Conservation (phyloP, 148 eudicot genomes). For the Rhododendron kiyosumense region DNA sequence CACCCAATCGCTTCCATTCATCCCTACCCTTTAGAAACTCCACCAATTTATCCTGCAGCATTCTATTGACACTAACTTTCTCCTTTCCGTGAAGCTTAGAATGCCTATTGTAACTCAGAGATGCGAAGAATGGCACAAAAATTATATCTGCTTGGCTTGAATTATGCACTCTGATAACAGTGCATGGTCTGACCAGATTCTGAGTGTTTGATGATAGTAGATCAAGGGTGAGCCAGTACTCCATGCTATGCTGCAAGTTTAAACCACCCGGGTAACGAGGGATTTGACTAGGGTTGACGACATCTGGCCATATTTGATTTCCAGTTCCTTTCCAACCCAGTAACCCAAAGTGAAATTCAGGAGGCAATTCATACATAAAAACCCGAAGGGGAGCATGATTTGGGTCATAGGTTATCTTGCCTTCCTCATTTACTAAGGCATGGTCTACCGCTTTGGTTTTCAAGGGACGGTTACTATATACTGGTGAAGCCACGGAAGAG, state of each 20-base stretch:
- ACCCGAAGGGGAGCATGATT: conserved; percentile 53
- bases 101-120: conserved; percentile 77
- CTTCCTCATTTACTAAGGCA: conserved; percentile 9
- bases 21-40: conserved; percentile 45
- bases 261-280: conserved; percentile 93
- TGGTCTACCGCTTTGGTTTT: conserved; percentile 11
- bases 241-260: conserved; percentile 89
- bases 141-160: conserved; percentile 74
- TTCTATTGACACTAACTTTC: conserved; percentile 45
- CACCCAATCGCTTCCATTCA: conserved; percentile 73
- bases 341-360: conserved; percentile 82
- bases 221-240: conserved; percentile 97
- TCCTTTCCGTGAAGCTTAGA: conserved; percentile 53
- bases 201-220: conserved; percentile 60
- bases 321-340: conserved; percentile 61
- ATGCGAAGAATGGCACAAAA: conserved; percentile 89
- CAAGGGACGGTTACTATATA: conserved; percentile 1
- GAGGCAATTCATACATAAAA: conserved; percentile 85
- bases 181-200: conserved; percentile 58
- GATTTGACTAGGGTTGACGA: conserved; percentile 27
- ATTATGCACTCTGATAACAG: conserved; percentile 58
- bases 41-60: conserved; percentile 68
- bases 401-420: conserved; percentile 26
- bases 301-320: conserved; percentile 67
- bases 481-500: conserved; percentile 8